Evolutionary conservation across 176 grass and related monocot species (phyloP).

Genomic region (Phoenix roebelenii): DNA sequence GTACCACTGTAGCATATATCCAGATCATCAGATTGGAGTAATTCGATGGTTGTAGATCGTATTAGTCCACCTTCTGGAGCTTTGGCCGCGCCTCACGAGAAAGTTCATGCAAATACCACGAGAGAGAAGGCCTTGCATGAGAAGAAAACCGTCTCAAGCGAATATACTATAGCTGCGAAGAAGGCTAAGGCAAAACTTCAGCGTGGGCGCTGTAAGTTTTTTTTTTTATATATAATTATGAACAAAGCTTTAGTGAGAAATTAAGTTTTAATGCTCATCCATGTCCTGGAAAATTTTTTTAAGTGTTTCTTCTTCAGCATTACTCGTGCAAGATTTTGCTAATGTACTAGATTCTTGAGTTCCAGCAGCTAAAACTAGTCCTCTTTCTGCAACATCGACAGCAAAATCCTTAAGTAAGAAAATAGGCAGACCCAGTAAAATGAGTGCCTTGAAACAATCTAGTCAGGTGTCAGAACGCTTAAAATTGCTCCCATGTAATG

Average conservation of each 20-base stretch:
- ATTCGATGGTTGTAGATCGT: slow-evolving; percentile 4
- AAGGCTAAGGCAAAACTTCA: not conserved
- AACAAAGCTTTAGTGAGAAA: too few relatives aligned
- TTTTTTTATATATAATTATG: too few relatives aligned
- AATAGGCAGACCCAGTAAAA: not conserved
- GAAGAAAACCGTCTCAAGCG: too few relatives aligned
- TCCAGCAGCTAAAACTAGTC: not conserved
- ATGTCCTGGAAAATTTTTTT: too few relatives aligned
- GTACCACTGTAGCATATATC: too few relatives aligned
- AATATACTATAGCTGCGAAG: not conserved
- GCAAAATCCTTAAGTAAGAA: slow-evolving; percentile 17
- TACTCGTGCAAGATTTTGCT: too few relatives aligned
- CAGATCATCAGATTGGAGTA: not conserved
- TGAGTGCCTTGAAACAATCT: slow-evolving; percentile 8
- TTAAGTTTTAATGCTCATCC: too few relatives aligned
- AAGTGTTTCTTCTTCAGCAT: not conserved
- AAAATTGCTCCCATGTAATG: slow-evolving; percentile 5
- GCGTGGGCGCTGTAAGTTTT: too few relatives aligned
- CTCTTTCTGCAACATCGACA: not conserved
- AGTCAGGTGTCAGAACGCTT: slow-evolving; percentile 8
- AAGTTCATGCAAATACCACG: too few relatives aligned
- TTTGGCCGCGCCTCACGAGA: not conserved
- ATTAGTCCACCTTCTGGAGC: slow-evolving; percentile 10
- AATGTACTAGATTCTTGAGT: not conserved
- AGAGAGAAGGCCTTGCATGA: too few relatives aligned